These are phyloP conservation scores for Scedosporium apiospermum DNA, from an alignment of 2,329 filamentous ascomycete genomes.

Conservation along the genomic window DNA sequence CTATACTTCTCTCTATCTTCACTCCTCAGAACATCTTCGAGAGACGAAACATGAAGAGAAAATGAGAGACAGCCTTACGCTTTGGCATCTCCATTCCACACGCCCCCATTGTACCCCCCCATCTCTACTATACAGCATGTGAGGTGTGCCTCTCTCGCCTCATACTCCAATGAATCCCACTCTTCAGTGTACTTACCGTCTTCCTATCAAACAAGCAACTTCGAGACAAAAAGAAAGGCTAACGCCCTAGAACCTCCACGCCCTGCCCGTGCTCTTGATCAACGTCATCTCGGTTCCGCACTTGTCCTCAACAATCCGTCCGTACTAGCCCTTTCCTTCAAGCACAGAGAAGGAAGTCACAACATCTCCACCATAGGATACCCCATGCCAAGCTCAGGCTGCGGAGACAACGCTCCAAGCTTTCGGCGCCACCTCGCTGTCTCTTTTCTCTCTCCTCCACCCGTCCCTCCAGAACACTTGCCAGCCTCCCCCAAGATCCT, in stretches of 20 bases:
- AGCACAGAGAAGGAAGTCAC: too few species aligned
- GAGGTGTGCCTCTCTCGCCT: neutral
- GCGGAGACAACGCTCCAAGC: neutral
- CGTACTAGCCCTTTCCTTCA: too few species aligned
- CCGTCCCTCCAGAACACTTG: too few species aligned
- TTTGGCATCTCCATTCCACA: neutral
- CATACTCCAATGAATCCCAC: neutral
- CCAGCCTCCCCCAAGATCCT: neutral
- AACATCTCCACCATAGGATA: too few species aligned
- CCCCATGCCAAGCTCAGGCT: too few species aligned
- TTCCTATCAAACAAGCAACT: too few species aligned
- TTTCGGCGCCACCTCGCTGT: neutral
- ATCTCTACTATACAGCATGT: neutral
- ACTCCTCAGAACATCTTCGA: neutral
- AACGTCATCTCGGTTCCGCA: too few species aligned
- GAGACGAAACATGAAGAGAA: neutral
- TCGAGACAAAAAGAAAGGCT: too few species aligned
- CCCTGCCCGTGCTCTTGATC: too few species aligned
- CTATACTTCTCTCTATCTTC: neutral
- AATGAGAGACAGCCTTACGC: neutral
- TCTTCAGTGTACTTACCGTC: too few species aligned
- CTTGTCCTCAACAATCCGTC: too few species aligned
- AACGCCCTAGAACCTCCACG: too few species aligned
- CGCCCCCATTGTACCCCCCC: neutral
- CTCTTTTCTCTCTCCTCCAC: neutral